Evolutionary conservation across 139 green algal species (phyloP).

Genomic region (Micractinium conductrix): DNA sequence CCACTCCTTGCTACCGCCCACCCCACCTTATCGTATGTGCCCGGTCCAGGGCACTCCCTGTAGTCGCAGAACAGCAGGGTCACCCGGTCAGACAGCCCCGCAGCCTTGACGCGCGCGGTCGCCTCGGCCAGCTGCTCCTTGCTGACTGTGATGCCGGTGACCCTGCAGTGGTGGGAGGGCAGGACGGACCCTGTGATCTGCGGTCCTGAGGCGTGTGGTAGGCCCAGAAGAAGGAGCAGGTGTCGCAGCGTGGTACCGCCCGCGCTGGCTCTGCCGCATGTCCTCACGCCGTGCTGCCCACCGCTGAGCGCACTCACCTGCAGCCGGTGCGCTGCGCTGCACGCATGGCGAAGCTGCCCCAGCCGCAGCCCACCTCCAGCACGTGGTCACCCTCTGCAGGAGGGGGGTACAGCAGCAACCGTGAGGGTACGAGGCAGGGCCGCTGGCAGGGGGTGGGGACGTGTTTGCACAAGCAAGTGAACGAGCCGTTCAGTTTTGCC

Average conservation of each 20-base stretch:
- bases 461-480: too few species aligned
- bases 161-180: neutral
- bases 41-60: constrained; percentile 62
- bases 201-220: too few species aligned
- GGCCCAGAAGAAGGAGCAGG: neutral
- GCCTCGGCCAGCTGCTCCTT: constrained; percentile 95
- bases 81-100: constrained; percentile 82
- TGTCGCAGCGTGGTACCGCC: too few species aligned
- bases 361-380: constrained; percentile 98
- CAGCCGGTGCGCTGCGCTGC: constrained; percentile 72
- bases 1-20: neutral
- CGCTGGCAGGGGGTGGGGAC: too few species aligned
- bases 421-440: neutral
- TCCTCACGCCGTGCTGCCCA: too few species aligned
- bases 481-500: too few species aligned
- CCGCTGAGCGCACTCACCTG: constrained; percentile 43
- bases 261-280: too few species aligned
- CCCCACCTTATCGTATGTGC: constrained; percentile 79
- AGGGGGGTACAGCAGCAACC: neutral
- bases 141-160: constrained; percentile 84
- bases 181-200: too few species aligned
- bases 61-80: constrained; percentile 95
- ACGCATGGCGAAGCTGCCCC: constrained; percentile 93
- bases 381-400: constrained; percentile 70
- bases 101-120: constrained; percentile 73